Conservation (phyloP, 768 basidiomycete species). For the Mycena metata region DNA sequence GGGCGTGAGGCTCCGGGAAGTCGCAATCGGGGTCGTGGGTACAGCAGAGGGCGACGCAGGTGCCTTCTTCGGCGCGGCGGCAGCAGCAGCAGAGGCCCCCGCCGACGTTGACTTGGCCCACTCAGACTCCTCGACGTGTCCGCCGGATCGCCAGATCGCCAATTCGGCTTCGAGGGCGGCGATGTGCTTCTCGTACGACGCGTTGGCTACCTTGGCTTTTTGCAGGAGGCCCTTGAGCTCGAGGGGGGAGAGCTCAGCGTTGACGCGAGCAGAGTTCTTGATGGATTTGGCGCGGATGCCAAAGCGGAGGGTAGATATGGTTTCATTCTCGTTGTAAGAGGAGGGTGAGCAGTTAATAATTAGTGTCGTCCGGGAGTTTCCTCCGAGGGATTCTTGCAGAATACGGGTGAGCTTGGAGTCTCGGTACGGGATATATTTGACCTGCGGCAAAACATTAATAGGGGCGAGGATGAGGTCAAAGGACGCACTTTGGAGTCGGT, state of each 20-base stretch:
- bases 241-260: constrained; percentile 95
- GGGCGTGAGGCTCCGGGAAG: constrained; percentile 75
- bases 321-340: constrained; percentile 97
- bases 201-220: constrained; percentile 90
- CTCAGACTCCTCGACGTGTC: constrained; percentile 83
- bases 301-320: constrained; percentile 96
- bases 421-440: constrained; percentile 97
- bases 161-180: constrained; percentile 92
- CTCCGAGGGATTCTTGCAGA: constrained; percentile 97
- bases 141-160: constrained; percentile 89
- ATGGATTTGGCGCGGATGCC: constrained; percentile 99
- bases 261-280: constrained; percentile 99
- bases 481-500: constrained; percentile 90
- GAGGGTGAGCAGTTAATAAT: constrained; percentile 99
- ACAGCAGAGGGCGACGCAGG: constrained; percentile 77
- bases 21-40: constrained; percentile 50
- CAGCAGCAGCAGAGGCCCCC: constrained; percentile 64
- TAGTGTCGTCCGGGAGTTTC: constrained; percentile 95
- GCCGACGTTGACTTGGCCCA: constrained; percentile 71
- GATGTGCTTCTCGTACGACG: constrained; percentile 88
- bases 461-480: constrained; percentile 12
- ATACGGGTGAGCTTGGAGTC: constrained; percentile 99
- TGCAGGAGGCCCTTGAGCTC: constrained; percentile 94
- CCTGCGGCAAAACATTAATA: constrained; percentile 59
- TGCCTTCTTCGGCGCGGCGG: constrained; percentile 71